Conservation (phyloP, 1,139 yeast species). For the Saccharomyces hybrid region DNA sequence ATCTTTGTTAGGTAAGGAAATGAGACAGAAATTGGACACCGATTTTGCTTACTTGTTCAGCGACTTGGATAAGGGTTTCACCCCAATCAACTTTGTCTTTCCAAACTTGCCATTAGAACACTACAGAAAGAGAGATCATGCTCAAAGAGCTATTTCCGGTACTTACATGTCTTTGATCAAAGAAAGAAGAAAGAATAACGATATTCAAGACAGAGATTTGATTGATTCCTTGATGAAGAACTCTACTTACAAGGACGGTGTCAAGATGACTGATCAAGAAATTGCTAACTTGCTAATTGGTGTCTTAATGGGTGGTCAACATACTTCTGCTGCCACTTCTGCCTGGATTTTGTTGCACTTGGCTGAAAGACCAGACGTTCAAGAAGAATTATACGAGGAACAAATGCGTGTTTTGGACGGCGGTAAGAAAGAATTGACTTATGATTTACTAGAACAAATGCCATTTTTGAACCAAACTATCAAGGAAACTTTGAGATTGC, state of each 20-base stretch:
- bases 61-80: conserved; percentile 93
- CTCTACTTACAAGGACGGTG: conserved; percentile 88
- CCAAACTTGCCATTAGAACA: conserved; percentile 86
- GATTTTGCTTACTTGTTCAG: conserved; percentile 79
- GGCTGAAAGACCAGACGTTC: conserved; percentile 77
- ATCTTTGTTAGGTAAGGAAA: conserved; percentile 81
- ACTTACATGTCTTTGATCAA: conserved; percentile 75
- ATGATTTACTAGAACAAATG: conserved; percentile 77
- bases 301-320: conserved; percentile 98
- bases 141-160: conserved; percentile 70
- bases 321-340: conserved; percentile 92
- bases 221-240: conserved; percentile 78
- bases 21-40: conserved; percentile 74
- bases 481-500: conserved; percentile 90
- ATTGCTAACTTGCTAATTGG: conserved; percentile 92
- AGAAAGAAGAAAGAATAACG: conserved; percentile 65
- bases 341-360: conserved; percentile 91
- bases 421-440: conserved; percentile 54
- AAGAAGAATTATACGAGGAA: conserved; percentile 72
- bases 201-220: conserved; percentile 77
- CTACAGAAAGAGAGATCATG: conserved; percentile 76
- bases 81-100: conserved; percentile 92
- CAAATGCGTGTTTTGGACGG: conserved; percentile 56
- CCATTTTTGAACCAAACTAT: conserved; percentile 73
- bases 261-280: conserved; percentile 87